Conservation (phyloP, 345 rosid genomes). For the Clausena lansium region DNA sequence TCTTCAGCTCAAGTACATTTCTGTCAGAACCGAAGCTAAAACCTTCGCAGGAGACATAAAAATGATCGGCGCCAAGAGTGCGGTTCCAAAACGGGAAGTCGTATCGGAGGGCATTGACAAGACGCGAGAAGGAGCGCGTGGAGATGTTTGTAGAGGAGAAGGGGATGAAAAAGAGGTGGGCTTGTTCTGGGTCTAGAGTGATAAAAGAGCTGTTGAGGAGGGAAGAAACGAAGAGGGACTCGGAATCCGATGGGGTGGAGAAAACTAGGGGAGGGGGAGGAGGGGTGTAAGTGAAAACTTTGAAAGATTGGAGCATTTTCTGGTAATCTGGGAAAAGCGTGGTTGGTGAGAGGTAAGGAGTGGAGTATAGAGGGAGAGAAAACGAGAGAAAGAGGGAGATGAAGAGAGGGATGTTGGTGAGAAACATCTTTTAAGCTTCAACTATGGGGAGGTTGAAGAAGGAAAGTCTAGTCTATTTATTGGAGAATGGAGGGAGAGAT, state of each 20-base stretch:
- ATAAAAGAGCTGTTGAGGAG: constrained; percentile 39
- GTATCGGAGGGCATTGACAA: constrained; percentile 29
- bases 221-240: constrained; percentile 45
- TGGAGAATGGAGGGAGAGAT: too few species aligned
- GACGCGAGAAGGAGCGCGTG: constrained; percentile 34
- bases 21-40: constrained; percentile 43
- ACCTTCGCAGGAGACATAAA: constrained; percentile 41
- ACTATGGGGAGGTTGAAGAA: too few species aligned
- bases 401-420: not conserved
- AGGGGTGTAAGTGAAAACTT: constrained; percentile 40
- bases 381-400: constrained; percentile 4
- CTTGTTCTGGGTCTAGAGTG: constrained; percentile 44
- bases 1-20: constrained; percentile 55
- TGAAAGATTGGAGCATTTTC: constrained; percentile 44
- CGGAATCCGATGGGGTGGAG: constrained; percentile 24
- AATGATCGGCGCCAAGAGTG: constrained; percentile 66
- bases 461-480: too few species aligned
- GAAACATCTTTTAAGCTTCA: constrained; percentile 17
- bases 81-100: constrained; percentile 63
- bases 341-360: constrained; percentile 43
- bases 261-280: constrained; percentile 21
- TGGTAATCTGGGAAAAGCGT: constrained; percentile 35
- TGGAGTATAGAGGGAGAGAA: constrained; percentile 16
- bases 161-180: constrained; percentile 59
- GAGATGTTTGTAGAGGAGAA: constrained; percentile 30